These are phyloP conservation scores for Clarireedia hainanense DNA, from an alignment of 2,329 filamentous ascomycete genomes.

Conservation along the genomic window DNA sequence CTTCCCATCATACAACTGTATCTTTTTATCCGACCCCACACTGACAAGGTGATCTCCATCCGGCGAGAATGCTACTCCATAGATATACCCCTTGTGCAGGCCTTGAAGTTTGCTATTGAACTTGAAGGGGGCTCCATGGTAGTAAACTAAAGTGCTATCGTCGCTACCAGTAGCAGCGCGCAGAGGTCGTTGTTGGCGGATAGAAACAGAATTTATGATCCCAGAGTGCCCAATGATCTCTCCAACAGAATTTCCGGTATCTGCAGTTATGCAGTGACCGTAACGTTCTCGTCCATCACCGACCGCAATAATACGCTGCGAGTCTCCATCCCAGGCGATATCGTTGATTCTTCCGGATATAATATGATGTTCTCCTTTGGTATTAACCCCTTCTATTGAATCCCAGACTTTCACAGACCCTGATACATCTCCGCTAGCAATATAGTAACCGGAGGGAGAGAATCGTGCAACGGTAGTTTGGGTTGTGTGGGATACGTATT, in stretches of 20 bases:
- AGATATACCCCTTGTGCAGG: conserved; percentile 82
- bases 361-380: conserved; percentile 88
- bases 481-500: conserved; percentile 87
- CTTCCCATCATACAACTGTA: conserved; percentile 95
- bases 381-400: conserved; percentile 72
- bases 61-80: conserved; percentile 81
- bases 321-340: conserved; percentile 95
- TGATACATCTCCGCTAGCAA: conserved; percentile 82
- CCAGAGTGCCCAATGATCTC: conserved; percentile 90
- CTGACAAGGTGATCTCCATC: conserved; percentile 77
- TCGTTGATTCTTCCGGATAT: conserved; percentile 94
- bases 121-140: conserved; percentile 92
- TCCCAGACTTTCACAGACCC: conserved; percentile 92
- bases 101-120: conserved; percentile 77
- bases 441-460: conserved; percentile 87
- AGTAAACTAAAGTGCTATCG: conserved; percentile 83
- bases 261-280: conserved; percentile 88
- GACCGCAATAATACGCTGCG: conserved; percentile 90
- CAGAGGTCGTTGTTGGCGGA: conserved; percentile 84
- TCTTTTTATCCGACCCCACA: conserved; percentile 84
- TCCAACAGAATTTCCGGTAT: conserved; percentile 92
- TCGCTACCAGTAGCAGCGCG: conserved; percentile 87
- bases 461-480: conserved; percentile 90
- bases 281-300: conserved; percentile 91
- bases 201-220: conserved; percentile 82